Evolutionary conservation across 768 basidiomycete species (phyloP).

Genomic region (Neoboletus magnificus): DNA sequence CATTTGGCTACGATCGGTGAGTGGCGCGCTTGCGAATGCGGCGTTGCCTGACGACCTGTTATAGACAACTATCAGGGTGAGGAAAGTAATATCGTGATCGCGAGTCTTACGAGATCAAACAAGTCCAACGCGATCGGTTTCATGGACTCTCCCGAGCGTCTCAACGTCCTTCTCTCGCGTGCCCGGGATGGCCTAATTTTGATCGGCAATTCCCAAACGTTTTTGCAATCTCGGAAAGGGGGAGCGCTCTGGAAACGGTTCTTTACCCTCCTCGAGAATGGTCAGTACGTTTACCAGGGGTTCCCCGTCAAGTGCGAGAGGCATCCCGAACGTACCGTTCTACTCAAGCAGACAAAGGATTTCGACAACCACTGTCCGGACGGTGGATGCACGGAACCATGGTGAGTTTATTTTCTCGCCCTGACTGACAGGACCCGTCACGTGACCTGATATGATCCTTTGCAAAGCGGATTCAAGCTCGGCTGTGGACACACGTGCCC

Average conservation of each 20-base stretch:
- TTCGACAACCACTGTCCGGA: constrained; percentile 56
- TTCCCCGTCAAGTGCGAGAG: constrained; percentile 55
- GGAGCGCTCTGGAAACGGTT: constrained; percentile 15
- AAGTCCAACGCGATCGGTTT: constrained; percentile 57
- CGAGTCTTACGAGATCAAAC: constrained; percentile 61
- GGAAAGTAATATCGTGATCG: constrained; percentile 65
- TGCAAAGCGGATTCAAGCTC: constrained; percentile 7
- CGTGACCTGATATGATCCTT: background rate
- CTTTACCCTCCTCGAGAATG: constrained; percentile 10
- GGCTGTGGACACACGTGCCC: constrained; percentile 45
- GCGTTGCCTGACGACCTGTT: background rate
- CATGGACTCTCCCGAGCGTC: constrained; percentile 64
- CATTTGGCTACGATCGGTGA: constrained; percentile 67
- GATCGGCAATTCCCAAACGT: constrained; percentile 62
- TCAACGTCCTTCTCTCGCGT: constrained; percentile 69
- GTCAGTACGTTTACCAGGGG: constrained; percentile 21
- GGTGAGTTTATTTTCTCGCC: constrained; percentile 37
- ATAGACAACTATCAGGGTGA: constrained; percentile 77
- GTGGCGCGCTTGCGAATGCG: background rate
- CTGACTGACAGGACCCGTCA: background rate
- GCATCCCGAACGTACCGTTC: constrained; percentile 41
- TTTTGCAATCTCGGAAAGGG: constrained; percentile 30
- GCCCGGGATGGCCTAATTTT: constrained; percentile 62
- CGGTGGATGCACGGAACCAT: constrained; percentile 58
- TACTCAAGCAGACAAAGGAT: constrained; percentile 42